Evolutionary conservation across 768 basidiomycete genomes (phyloP), one percentile per base, ranked within the genome.

Genomic region (Mycena alexandri): DNA sequence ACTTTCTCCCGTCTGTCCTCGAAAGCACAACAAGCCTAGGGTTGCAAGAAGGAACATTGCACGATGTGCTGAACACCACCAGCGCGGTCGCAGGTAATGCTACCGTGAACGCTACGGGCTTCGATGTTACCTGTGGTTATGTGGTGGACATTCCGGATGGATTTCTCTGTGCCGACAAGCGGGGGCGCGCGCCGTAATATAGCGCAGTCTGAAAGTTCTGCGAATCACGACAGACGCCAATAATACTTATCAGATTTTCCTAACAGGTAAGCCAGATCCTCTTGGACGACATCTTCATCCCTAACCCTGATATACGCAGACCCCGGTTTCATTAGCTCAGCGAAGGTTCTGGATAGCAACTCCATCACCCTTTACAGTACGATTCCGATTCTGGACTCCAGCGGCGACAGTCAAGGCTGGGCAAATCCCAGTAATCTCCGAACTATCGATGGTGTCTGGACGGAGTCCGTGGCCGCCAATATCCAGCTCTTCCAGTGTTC

Each of bases 401-500:
- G 33, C 51, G 51, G 51, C 17, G 33, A 52, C 10, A 38, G 34
- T 29, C 4, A 33, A 25, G 51, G 19, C 51, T 38, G 38, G 38
- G 10, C 14, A 10, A 38, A 38, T 38, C 11, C 9, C 51, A 52
- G 4, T 52, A 6, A 33, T 52, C 19, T 10, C 33, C 29, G 6
- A 6, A 6, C 29, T 29, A 6, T 29, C 29, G 6, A 29, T 29
- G 29, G 29, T 29, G 3, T 6, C 29, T 29, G 29, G 29, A 29
- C 29, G 6, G 29, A 52, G 16, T 21, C 7, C 33, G 33, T 19
- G 9, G 33, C 33, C 34, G 51, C 33, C 29, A 34, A 33, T 0
- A n/a, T 52, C 51, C 51, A 52, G 33, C 8, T 52, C 33, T 52
- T 52, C 51, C 51, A 52, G 51, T 52, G 51, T n/a, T 52, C 51